Evolutionary conservation across 345 rosid genomes (phyloP), one percentile per base, ranked within the genome.

Genomic region (Acer yangbiense): DNA sequence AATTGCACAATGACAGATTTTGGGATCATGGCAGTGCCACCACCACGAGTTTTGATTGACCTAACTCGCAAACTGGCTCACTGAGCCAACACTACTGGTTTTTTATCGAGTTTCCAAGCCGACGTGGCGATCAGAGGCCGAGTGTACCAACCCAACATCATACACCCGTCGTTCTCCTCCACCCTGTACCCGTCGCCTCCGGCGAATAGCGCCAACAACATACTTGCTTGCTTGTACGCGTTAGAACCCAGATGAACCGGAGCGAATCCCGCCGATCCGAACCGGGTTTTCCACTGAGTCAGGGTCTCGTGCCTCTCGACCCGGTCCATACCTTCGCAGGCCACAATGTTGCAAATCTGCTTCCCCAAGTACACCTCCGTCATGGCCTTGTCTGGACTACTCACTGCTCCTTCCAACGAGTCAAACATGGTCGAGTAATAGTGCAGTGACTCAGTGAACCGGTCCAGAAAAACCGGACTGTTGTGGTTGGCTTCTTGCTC

Each of bases 401-500:
- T 82, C 0, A 79, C 88, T 17, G 84, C 80, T 9, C 95, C 95
- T 71, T 92, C 97, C 79, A 94, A 69, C 7, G 97, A 94, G 84
- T 94, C 98, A 35, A 94, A 94, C 84, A 92, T 65, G 0, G 95
- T 91, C 39, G 97, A 92, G 77, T 94, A 94, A 61, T 92, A 92
- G 75, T 94, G 98, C 16, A 94, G 54, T 10, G 98, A 87, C 82
- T 94, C 97, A 3, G 86, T 94, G 84, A 94, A 94, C 79, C 98
- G 91, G 88, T 92, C 93, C 74, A 91, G 21, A 86, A 94, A 92
- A 54, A 86, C 85, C 82, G 91, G 89, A 12, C 94, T 89, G 52
- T 92, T 94, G 60, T 92, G 97, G 79, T 88, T 88, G 11, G 95
- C 88, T 86, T 94, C 98, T 62, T 94, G 98, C 86, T 94, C 98